These are phyloP conservation scores for Pestalotiopsis sp. DNA, from an alignment of 2,329 filamentous ascomycete species.

Conservation along the genomic window DNA sequence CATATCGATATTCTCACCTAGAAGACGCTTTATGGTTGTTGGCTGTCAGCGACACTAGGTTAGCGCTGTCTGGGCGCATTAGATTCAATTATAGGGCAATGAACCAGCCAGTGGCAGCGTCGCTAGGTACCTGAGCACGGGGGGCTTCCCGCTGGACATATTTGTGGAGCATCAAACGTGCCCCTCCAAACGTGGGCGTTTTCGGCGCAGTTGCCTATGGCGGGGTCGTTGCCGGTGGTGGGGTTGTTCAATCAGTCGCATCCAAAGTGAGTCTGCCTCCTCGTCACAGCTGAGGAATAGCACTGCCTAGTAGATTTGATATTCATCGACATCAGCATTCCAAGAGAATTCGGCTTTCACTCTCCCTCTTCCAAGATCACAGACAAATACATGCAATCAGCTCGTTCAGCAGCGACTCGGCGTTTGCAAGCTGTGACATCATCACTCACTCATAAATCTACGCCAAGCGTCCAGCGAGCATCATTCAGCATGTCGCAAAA, in stretches of 20 bases:
- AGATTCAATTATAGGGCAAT: neutral
- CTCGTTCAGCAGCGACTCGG: neutral
- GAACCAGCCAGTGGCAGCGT: neutral
- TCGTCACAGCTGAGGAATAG: neutral
- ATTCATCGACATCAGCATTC: neutral
- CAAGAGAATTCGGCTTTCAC: neutral
- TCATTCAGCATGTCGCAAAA: slow-evolving; percentile 35
- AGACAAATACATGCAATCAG: neutral
- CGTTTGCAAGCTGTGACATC: slow-evolving; percentile 7
- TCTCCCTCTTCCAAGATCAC: neutral
- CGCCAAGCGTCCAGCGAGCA: neutral
- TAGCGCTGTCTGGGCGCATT: neutral
- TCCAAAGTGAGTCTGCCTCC: neutral
- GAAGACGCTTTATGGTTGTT: neutral
- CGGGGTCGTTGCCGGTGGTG: neutral
- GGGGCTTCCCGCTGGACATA: neutral
- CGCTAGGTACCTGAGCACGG: neutral
- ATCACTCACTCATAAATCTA: neutral
- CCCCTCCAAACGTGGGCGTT: neutral
- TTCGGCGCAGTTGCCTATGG: neutral
- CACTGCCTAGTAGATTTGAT: neutral
- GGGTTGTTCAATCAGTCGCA: neutral
- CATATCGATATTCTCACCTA: neutral
- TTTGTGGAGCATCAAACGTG: neutral
- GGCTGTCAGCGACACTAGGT: neutral